Percentiles rank a stretch among this genome's conserved stretches.
phyloP scores from a whole-genome alignment of 2,329 filamentous ascomycete species.

The Colletotrichum graminicola region DNA sequence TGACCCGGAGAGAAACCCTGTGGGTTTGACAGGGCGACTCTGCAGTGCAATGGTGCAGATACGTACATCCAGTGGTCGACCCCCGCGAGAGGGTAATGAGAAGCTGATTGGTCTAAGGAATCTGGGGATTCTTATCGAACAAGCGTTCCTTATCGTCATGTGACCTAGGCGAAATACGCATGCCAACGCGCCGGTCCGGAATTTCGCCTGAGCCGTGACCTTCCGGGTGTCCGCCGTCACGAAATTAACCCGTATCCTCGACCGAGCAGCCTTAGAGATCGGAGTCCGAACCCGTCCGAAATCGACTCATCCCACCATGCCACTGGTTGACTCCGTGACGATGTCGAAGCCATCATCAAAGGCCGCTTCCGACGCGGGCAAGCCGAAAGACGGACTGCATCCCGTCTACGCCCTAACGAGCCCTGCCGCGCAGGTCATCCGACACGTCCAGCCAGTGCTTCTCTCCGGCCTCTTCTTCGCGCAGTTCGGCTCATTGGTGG shows the following conservation, averaged over 20 bases:
- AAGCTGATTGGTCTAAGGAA: conserved; percentile 16
- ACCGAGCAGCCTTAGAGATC: conserved; percentile 14
- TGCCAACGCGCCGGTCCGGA: conserved; percentile 29
- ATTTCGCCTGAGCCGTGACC: conserved; percentile 37
- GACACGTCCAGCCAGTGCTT: conserved; percentile 76
- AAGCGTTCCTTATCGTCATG: conserved; percentile 37
- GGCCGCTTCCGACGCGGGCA: conserved; percentile 48
- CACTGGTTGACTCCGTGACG: conserved; percentile 52
- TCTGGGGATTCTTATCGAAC: conserved; percentile 37
- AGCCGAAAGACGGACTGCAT: conserved; percentile 50
- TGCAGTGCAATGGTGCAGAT: background rate
- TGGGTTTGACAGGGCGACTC: background rate
- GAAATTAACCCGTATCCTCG: conserved; percentile 21
- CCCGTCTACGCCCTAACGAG: conserved; percentile 55
- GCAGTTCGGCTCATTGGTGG: conserved; percentile 76
- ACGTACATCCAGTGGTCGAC: conserved; percentile 17
- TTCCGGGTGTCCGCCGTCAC: conserved; percentile 31
- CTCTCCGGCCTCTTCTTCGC: conserved; percentile 73
- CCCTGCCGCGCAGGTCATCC: conserved; percentile 62
- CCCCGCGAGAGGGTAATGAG: background rate
- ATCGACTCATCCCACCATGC: conserved; percentile 45
- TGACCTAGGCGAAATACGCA: conserved; percentile 35
- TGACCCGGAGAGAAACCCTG: background rate
- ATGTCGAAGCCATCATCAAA: conserved; percentile 57
- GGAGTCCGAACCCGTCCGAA: conserved; percentile 17